Conservation (phyloP, 2,329 filamentous ascomycete species). For the Coniochaeta hoffmannii region DNA sequence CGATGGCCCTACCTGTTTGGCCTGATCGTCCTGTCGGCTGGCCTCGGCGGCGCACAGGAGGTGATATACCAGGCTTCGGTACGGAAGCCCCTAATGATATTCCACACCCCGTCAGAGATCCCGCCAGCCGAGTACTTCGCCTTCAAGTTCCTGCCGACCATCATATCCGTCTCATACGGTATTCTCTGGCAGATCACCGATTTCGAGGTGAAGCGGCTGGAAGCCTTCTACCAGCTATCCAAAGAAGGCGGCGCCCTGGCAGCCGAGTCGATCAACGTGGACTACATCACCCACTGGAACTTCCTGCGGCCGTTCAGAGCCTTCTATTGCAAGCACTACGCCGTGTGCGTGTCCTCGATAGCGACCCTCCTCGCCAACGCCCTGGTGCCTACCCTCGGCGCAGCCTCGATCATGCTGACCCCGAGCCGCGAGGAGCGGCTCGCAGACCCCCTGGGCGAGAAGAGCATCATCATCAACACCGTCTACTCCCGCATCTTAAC, state of each 20-base stretch:
- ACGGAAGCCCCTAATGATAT: conserved; percentile 37
- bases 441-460: conserved; percentile 31
- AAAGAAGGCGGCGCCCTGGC: conserved; percentile 52
- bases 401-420: conserved; percentile 51
- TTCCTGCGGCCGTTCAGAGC: conserved; percentile 59
- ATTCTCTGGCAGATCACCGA: conserved; percentile 61
- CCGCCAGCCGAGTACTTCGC: conserved; percentile 47
- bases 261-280: conserved; percentile 62
- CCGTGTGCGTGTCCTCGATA: conserved; percentile 59
- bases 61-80: conserved; percentile 44
- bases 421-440: conserved; percentile 41
- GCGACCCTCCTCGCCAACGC: conserved; percentile 60
- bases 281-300: conserved; percentile 63
- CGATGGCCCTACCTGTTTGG: conserved; percentile 50
- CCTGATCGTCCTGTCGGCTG: conserved; percentile 46
- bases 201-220: conserved; percentile 59
- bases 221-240: conserved; percentile 60
- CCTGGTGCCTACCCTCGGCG: conserved; percentile 60
- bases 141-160: conserved; percentile 56
- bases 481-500: conserved; percentile 57
- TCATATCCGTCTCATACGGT: conserved; percentile 54
- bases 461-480: conserved; percentile 48
- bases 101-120: conserved; percentile 42
- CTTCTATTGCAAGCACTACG: conserved; percentile 55
- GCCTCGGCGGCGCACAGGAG: conserved; percentile 46